These are phyloP conservation scores for Porpolomopsis calyptriformis DNA, from an alignment of 768 basidiomycete species.

Conservation along the genomic window DNA sequence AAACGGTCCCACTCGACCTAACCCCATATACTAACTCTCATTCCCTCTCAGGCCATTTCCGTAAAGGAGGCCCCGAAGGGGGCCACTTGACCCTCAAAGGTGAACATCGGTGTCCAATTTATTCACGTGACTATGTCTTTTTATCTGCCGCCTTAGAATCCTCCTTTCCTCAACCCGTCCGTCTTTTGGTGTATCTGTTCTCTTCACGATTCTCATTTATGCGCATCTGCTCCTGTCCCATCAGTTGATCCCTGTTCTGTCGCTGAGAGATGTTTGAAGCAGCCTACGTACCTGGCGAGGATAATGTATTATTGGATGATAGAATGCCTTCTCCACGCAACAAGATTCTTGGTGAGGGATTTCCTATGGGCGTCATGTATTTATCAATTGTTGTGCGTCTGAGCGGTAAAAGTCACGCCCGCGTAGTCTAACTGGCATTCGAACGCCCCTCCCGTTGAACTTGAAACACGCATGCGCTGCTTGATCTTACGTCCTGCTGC, in stretches of 20 bases:
- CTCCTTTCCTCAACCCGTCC: background rate
- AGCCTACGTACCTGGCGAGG: background rate
- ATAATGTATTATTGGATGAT: slow-evolving; percentile 1
- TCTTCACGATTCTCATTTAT: background rate
- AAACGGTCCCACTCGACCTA: slow-evolving; percentile 6
- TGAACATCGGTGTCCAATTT: background rate
- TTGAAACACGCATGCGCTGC: too few relatives aligned
- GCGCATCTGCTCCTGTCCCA: background rate
- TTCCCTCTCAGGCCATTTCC: slow-evolving; percentile 51
- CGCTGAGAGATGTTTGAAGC: slow-evolving; percentile 1
- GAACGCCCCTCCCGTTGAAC: too few relatives aligned
- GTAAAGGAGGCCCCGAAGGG: slow-evolving; percentile 83
- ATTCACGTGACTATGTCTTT: too few relatives aligned
- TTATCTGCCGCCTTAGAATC: too few relatives aligned
- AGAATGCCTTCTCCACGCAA: background rate
- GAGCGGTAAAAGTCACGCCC: too few relatives aligned
- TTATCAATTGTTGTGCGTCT: too few relatives aligned
- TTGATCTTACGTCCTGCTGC: too few relatives aligned
- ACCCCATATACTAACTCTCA: background rate
- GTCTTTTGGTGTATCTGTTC: slow-evolving; percentile 1
- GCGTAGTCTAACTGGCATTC: too few relatives aligned
- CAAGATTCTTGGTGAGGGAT: background rate
- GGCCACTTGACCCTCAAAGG: background rate
- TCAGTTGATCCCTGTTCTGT: background rate
- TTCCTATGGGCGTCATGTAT: background rate